Conservation (phyloP, 768 basidiomycete genomes). For the Tylopilus sp. region DNA sequence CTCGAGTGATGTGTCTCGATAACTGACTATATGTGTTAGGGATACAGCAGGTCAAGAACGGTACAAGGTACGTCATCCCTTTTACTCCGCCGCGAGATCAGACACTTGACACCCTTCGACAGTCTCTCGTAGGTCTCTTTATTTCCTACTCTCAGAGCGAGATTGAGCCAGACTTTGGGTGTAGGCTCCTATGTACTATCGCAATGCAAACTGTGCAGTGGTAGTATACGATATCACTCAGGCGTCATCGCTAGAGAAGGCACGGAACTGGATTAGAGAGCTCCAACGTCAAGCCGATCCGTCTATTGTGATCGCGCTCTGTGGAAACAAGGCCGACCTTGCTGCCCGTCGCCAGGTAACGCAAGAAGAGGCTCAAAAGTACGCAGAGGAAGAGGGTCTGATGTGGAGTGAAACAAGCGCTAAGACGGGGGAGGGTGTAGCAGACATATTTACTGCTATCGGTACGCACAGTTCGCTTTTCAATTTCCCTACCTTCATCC, state of each 20-base stretch:
- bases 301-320: slow-evolving; percentile 92
- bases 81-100: background rate
- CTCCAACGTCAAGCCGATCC: slow-evolving; percentile 97
- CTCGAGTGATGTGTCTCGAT: background rate
- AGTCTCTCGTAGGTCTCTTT: slow-evolving; percentile 45
- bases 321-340: slow-evolving; percentile 93
- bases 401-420: slow-evolving; percentile 94
- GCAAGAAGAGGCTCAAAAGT: slow-evolving; percentile 88
- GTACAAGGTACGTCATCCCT: slow-evolving; percentile 62
- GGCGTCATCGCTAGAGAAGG: slow-evolving; percentile 87
- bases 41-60: slow-evolving; percentile 96
- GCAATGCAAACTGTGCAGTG: slow-evolving; percentile 90
- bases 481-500: background rate
- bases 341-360: slow-evolving; percentile 80
- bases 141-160: background rate
- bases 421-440: slow-evolving; percentile 83
- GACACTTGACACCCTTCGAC: background rate
- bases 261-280: slow-evolving; percentile 93
- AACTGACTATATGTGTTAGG: slow-evolving; percentile 41
- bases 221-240: slow-evolving; percentile 98
- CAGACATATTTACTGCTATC: slow-evolving; percentile 82
- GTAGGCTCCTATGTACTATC: slow-evolving; percentile 95
- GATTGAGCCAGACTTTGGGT: slow-evolving; percentile 2
- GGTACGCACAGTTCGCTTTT: slow-evolving; percentile 45
- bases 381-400: slow-evolving; percentile 86